Percentiles rank a stretch among this genome's conserved stretches.
These are phyloP conservation scores for Alternaria ventricosa DNA, from an alignment of 2,329 filamentous ascomycete species.

Conservation along the genomic window DNA sequence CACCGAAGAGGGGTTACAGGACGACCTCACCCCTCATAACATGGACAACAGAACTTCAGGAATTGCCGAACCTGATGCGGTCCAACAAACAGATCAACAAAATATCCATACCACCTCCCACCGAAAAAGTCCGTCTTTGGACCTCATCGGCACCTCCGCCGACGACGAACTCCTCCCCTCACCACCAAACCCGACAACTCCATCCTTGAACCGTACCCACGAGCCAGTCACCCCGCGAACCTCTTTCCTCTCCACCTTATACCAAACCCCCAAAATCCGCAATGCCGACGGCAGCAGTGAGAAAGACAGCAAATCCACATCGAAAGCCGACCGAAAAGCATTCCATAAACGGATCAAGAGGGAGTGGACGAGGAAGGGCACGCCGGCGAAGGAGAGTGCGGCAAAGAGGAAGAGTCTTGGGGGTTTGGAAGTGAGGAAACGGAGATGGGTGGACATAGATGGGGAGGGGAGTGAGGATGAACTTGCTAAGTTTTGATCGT, in stretches of 20 bases:
- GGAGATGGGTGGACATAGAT: background rate
- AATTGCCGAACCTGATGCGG: fast-evolving
- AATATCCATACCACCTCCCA: background rate
- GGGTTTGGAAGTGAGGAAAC: background rate
- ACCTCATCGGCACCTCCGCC: slow-evolving; percentile 1
- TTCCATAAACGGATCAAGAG: slow-evolving; percentile 32
- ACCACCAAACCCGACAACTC: background rate
- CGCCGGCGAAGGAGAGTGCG: slow-evolving; percentile 7
- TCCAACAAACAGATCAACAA: background rate
- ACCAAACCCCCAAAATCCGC: slow-evolving; percentile 23
- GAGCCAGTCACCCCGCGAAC: slow-evolving; percentile 26
- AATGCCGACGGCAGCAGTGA: background rate
- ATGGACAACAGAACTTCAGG: fast-evolving
- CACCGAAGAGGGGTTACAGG: background rate
- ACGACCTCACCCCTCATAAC: too few relatives aligned
- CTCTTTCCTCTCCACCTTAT: slow-evolving; percentile 16
- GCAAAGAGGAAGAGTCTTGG: background rate
- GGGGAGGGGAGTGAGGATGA: slow-evolving; percentile 34
- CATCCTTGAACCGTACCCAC: slow-evolving; percentile 26
- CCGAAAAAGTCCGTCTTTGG: background rate
- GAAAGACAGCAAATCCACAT: slow-evolving; percentile 9
- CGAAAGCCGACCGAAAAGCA: slow-evolving; percentile 14
- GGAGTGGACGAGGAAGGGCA: slow-evolving; percentile 26
- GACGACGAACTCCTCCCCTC: slow-evolving; percentile 3
- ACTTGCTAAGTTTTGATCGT: slow-evolving; percentile 16